phyloP scores from a whole-genome alignment of 1,284 basidiomycete genomes.

The Porogramme epimiltina region DNA sequence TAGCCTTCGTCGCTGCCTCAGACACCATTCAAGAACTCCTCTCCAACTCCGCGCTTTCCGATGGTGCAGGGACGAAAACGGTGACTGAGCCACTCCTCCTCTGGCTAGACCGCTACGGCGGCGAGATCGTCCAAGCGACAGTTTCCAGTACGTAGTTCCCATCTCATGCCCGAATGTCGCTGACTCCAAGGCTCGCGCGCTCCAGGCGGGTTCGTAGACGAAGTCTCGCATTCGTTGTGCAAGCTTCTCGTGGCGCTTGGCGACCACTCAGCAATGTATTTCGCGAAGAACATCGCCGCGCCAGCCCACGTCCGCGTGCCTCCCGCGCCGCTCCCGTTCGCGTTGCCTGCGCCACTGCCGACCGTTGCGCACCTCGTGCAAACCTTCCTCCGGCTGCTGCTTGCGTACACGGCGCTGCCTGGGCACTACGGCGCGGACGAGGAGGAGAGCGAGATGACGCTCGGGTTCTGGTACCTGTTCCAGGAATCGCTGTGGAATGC shows the following conservation, averaged over 20 bases:
- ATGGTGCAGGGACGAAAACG: constrained; percentile 69
- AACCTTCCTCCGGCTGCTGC: constrained; percentile 66
- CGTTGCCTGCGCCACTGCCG: constrained; percentile 23
- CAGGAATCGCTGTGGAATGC: constrained; percentile 86
- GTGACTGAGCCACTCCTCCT: constrained; percentile 82
- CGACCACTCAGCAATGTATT: constrained; percentile 83
- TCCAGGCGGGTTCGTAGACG: constrained; percentile 47
- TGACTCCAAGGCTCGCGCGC: neutral
- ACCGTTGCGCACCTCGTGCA: constrained; percentile 52
- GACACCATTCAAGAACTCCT: constrained; percentile 80
- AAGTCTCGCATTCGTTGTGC: constrained; percentile 67
- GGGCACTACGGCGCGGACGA: constrained; percentile 82
- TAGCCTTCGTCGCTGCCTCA: constrained; percentile 62
- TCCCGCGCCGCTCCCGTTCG: constrained; percentile 23
- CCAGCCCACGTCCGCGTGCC: constrained; percentile 31
- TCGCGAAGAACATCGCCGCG: constrained; percentile 69
- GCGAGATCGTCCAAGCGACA: constrained; percentile 51
- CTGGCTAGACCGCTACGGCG: constrained; percentile 67
- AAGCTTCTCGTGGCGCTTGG: constrained; percentile 80
- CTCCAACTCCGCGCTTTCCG: constrained; percentile 68
- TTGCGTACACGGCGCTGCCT: constrained; percentile 77
- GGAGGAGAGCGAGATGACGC: constrained; percentile 82
- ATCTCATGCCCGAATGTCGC: neutral
- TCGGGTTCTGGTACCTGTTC: constrained; percentile 86
- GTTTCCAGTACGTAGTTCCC: constrained; percentile 37